Percentiles rank a stretch among this genome's conserved stretches.
Evolutionary conservation across 1,284 basidiomycete genomes (phyloP).

Genomic region (Pterula multifida): DNA sequence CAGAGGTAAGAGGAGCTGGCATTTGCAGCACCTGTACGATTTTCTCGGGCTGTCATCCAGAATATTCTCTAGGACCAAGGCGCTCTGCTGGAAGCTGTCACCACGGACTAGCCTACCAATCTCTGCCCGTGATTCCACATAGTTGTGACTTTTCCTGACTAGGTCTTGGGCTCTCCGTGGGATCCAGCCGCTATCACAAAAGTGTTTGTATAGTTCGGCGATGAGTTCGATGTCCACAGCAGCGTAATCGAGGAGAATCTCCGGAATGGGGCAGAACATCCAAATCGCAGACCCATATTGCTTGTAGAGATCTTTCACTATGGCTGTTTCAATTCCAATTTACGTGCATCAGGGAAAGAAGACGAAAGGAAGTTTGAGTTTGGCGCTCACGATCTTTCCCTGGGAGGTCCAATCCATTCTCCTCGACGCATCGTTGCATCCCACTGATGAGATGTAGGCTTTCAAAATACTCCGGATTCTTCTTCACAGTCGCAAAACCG

Average conservation of each 20-base stretch:
- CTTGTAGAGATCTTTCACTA: conserved; percentile 26
- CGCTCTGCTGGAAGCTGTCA: neutral
- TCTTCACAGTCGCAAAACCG: conserved; percentile 14
- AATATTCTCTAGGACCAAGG: neutral
- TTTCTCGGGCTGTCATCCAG: too few relatives aligned
- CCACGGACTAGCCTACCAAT: neutral
- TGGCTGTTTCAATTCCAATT: too few relatives aligned
- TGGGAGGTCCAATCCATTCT: conserved; percentile 10
- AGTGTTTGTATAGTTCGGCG: conserved; percentile 22
- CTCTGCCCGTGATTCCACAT: neutral
- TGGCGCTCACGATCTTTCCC: conserved; percentile 19
- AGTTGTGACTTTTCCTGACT: neutral
- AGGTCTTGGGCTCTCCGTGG: conserved; percentile 3
- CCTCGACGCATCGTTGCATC: conserved; percentile 14
- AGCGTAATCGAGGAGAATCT: conserved; percentile 25
- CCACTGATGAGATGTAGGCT: conserved; percentile 19
- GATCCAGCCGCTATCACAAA: conserved; percentile 20
- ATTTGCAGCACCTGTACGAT: too few relatives aligned
- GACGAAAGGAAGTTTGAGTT: too few relatives aligned
- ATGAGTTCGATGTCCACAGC: conserved; percentile 30
- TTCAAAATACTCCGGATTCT: conserved; percentile 16
- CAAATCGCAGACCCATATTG: conserved; percentile 19
- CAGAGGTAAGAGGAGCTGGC: too few relatives aligned
- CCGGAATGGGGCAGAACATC: conserved; percentile 23
- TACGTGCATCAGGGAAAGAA: too few relatives aligned